Conservation (phyloP, 192 early-diverging fungal genomes). For the Irineochytrium annulatum region DNA sequence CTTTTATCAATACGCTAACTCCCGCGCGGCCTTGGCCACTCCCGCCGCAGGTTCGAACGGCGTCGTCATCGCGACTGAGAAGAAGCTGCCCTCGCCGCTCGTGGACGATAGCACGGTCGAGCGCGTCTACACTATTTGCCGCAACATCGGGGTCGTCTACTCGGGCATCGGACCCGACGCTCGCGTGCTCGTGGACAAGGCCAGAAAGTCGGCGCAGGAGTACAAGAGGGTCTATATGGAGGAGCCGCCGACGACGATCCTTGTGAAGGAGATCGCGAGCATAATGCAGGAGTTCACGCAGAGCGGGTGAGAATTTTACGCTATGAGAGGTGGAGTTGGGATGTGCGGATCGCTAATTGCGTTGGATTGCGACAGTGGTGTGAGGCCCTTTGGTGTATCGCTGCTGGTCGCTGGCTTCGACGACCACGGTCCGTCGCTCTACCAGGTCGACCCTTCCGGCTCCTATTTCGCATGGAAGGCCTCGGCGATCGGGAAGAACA, state of each 20-base stretch:
- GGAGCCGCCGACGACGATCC: conserved; percentile 89
- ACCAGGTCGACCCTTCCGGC: conserved; percentile 99
- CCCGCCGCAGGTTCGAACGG: conserved; percentile 78
- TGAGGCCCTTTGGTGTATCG: conserved; percentile 98
- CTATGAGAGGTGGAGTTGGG: not conserved
- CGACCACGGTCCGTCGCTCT: conserved; percentile 82
- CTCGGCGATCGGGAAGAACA: conserved; percentile 98
- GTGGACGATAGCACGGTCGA: conserved; percentile 91
- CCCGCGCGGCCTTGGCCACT: not conserved
- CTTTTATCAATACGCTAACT: too few species aligned
- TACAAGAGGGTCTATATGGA: conserved; percentile 92
- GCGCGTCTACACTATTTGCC: conserved; percentile 84
- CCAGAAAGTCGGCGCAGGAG: conserved; percentile 92
- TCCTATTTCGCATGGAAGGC: conserved; percentile 99
- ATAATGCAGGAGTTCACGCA: conserved; percentile 99
- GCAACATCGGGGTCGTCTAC: conserved; percentile 97
- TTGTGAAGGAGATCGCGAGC: conserved; percentile 94
- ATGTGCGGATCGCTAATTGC: not conserved
- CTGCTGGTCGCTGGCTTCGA: conserved; percentile 94
- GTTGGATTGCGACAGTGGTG: conserved; percentile 66
- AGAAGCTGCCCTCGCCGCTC: conserved; percentile 86
- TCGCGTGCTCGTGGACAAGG: conserved; percentile 89
- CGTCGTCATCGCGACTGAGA: conserved; percentile 97
- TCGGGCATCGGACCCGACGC: conserved; percentile 99
- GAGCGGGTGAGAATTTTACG: conserved; percentile 66